These are phyloP conservation scores for Sporothrix pseudoabietina DNA, from an alignment of 2,329 filamentous ascomycete species.

Conservation along the genomic window DNA sequence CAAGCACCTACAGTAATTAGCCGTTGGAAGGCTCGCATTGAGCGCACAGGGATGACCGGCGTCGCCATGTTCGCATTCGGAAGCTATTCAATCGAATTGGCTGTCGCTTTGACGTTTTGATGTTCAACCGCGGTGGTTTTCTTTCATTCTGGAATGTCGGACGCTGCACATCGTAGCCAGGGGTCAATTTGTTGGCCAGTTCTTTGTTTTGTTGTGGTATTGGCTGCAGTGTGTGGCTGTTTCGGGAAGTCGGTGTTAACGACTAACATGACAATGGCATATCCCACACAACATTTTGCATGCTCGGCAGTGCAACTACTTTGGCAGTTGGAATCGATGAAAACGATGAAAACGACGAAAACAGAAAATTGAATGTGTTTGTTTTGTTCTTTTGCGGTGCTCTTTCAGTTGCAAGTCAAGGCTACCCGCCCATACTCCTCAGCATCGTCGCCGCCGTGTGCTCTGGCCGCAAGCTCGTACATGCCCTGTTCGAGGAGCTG, in stretches of 20 bases:
- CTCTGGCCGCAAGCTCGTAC: not conserved
- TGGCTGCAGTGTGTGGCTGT: not conserved
- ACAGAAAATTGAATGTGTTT: not conserved
- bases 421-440: not conserved
- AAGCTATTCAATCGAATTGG: not conserved
- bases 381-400: not conserved
- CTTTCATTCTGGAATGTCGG: not conserved
- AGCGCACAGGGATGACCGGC: not conserved
- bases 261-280: not conserved
- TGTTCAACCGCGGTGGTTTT: not conserved
- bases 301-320: not conserved
- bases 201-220: not conserved
- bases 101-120: too few relatives aligned
- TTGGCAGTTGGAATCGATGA: not conserved
- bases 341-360: not conserved
- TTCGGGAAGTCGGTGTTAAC: not conserved
- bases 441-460: not conserved
- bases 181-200: not conserved
- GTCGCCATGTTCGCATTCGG: not conserved
- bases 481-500: conserved; percentile 6
- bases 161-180: not conserved
- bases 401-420: not conserved
- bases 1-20: too few relatives aligned
- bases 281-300: not conserved
- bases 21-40: not conserved